Base-by-base conservation (phyloP, 495 filamentous ascomycete species). In the Sordaria brevicollis region DNA sequence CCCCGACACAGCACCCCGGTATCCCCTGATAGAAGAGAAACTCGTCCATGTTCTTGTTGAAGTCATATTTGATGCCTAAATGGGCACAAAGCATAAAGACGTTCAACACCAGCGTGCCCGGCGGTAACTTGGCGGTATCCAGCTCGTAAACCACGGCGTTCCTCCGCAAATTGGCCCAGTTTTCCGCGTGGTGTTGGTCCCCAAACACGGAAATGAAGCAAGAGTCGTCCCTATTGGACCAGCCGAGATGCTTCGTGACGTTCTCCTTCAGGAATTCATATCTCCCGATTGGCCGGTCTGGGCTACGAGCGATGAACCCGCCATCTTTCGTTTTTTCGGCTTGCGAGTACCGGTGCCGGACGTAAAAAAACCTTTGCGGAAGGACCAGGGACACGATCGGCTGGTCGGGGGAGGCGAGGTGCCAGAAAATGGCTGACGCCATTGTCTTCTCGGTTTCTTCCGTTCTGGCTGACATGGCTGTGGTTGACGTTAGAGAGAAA, bases 1-100 rank as follows among this genome's bases (percentile, higher is more conserved):
- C 29, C 49, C 1, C 49, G 5, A 57, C 49, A 57, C 49, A 57
- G 5, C 11, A 13, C 2, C 49, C 21, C 11, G 49, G 49, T 7
- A 57, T 57, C 0, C 21, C 49, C 2, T 1, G 0, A 11, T 57
- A 57, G 5, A 57, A 57, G 21, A 31, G 49, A 57, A 13, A 57
- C 49, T 57, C 49, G 4, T 57, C 49, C 49, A 15, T 8, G 1
- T 29, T 29, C 0, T 29, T 2, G 15, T 57, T 57, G 11, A 0
- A 15, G 11, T 0, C 0, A 13, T 57, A 1, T 0, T 7, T 1
- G 5, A 57, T 57, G 5, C 21, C 49, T 4, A 29, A 13, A 25
- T 2, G 3, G 3, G 11, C 5, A 2, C 49, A 57, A 0, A 57
- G 5, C 49, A 29, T 57, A 0, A 29, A 57, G 0, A 5, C 49